Conservation (phyloP, 169 alveolate genomes). For the Ichthyophthirius multifiliis region DNA sequence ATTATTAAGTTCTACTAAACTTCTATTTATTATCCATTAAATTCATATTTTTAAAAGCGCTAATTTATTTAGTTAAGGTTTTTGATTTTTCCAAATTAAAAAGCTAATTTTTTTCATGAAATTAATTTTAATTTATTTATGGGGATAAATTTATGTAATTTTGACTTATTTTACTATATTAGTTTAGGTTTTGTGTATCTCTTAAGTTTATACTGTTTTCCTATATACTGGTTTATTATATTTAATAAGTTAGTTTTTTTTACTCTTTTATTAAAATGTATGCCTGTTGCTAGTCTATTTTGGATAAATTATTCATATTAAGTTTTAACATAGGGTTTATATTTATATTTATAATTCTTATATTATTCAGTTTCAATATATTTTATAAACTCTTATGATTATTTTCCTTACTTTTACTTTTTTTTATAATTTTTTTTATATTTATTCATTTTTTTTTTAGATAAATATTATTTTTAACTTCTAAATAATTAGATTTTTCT, state of each 20-base stretch:
- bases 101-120: not conserved
- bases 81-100: not conserved
- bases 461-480: not conserved
- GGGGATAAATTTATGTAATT: not conserved
- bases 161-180: not conserved
- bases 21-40: not conserved
- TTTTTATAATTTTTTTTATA: too few species aligned
- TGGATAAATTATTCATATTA: not conserved
- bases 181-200: too few species aligned
- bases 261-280: not conserved
- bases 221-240: not conserved
- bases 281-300: not conserved
- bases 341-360: not conserved
- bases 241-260: not conserved
- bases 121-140: not conserved
- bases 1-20: not conserved
- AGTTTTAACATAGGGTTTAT: not conserved
- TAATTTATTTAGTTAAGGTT: not conserved
- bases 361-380: not conserved
- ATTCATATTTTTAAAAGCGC: constrained; percentile 2
- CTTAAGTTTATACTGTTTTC: too few species aligned
- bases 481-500: not conserved
- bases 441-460: not conserved
- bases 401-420: not conserved
- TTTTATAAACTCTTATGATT: not conserved